phyloP scores from a whole-genome alignment of 2,329 filamentous ascomycete species.

The Cryphonectria naterciae region DNA sequence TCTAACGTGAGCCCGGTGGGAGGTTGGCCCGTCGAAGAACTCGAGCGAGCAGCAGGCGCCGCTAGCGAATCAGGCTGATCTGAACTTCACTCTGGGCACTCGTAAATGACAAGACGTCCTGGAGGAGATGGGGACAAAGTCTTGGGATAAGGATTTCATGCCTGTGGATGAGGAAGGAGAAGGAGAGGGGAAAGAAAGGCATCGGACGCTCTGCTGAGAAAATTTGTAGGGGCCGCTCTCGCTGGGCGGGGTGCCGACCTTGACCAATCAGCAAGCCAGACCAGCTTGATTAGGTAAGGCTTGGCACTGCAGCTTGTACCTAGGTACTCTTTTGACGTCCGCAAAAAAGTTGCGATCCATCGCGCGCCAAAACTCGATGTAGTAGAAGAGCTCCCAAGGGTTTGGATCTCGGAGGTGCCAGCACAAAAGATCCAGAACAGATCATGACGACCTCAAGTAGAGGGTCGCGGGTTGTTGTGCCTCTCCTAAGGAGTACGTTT shows the following conservation, averaged over 20 bases:
- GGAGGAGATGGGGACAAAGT: conserved; percentile 60
- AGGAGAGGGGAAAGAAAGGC: conserved; percentile 38
- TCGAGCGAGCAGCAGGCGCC: conserved; percentile 67
- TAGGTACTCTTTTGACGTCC: conserved; percentile 23
- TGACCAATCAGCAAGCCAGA: conserved; percentile 7
- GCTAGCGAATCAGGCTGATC: conserved; percentile 95
- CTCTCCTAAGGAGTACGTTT: conserved; percentile 52
- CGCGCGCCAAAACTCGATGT: conserved; percentile 20
- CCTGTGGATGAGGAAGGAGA: conserved; percentile 54
- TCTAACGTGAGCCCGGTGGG: conserved; percentile 88
- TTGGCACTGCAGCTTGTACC: conserved; percentile 14
- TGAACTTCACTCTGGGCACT: conserved; percentile 77
- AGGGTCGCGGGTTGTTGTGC: conserved; percentile 54
- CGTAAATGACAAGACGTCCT: conserved; percentile 88
- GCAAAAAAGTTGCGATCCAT: conserved; percentile 28
- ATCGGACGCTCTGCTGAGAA: conserved; percentile 37
- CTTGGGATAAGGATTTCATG: conserved; percentile 95
- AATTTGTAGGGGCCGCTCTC: conserved; percentile 19
- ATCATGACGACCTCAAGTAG: conserved; percentile 62
- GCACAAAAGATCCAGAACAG: conserved; percentile 25
- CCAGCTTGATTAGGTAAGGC: conserved; percentile 6
- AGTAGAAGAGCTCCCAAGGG: conserved; percentile 27
- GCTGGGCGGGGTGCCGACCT: background rate
- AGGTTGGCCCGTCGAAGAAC: conserved; percentile 38
- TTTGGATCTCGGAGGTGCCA: conserved; percentile 19